phyloP scores from a whole-genome alignment of 495 filamentous ascomycete genomes.

The Talaromyces thailandensis region DNA sequence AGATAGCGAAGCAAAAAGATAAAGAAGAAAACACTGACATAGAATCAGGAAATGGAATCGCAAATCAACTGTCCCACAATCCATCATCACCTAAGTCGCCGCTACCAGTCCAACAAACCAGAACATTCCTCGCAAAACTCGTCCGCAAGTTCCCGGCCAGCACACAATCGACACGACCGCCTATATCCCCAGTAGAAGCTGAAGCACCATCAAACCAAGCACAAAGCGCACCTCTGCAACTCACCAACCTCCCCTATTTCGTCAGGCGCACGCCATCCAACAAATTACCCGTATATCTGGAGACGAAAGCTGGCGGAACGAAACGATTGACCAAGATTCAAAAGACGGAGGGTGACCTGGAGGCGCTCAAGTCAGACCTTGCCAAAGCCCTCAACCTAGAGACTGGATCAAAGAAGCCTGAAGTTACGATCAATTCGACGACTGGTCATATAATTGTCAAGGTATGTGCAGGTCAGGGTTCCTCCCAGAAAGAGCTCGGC shows the following conservation, averaged over 20 bases:
- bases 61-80: slow-evolving; percentile 4
- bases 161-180: slow-evolving; percentile 11
- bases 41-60: slow-evolving; percentile 3
- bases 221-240: slow-evolving; percentile 14
- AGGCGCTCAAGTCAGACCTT: slow-evolving; percentile 44
- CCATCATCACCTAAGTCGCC: slow-evolving; percentile 9
- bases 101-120: slow-evolving; percentile 18
- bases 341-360: slow-evolving; percentile 65
- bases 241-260: slow-evolving; percentile 54
- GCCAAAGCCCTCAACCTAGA: slow-evolving; percentile 37
- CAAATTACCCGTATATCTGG: slow-evolving; percentile 71
- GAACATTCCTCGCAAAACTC: slow-evolving; percentile 34
- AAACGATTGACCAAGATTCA: slow-evolving; percentile 65
- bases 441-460: slow-evolving; percentile 58
- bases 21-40: not conserved
- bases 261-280: slow-evolving; percentile 62
- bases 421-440: slow-evolving; percentile 47
- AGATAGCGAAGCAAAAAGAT: not conserved
- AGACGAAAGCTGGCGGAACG: slow-evolving; percentile 68
- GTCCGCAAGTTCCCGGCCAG: slow-evolving; percentile 27
- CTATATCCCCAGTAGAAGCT: slow-evolving; percentile 17
- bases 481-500: not conserved
- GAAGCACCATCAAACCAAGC: slow-evolving; percentile 7
- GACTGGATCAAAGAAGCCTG: slow-evolving; percentile 24
- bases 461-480: slow-evolving; percentile 27